These are phyloP conservation scores for Huntiella decipiens DNA, from an alignment of 2,329 filamentous ascomycete species.

Conservation along the genomic window DNA sequence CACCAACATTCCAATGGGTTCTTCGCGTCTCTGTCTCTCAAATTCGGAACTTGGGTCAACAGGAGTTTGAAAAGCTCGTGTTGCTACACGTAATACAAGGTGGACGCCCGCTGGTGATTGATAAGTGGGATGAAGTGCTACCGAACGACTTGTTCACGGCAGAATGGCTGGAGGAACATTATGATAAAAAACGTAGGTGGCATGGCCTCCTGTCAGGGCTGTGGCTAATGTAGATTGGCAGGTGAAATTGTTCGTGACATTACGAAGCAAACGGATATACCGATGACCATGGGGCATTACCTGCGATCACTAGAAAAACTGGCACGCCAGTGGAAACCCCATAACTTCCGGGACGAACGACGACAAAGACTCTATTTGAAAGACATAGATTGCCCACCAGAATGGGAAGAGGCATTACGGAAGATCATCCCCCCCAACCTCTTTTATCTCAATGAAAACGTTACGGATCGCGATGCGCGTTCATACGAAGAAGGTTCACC, in stretches of 20 bases:
- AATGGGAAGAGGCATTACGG: slow-evolving; percentile 67
- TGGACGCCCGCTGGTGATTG: slow-evolving; percentile 77
- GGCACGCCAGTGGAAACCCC: slow-evolving; percentile 59
- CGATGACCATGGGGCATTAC: slow-evolving; percentile 79
- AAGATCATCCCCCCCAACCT: slow-evolving; percentile 62
- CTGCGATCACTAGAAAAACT: slow-evolving; percentile 70
- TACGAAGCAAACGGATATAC: slow-evolving; percentile 49
- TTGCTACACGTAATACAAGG: slow-evolving; percentile 64
- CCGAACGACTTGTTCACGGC: slow-evolving; percentile 62
- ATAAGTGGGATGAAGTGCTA: slow-evolving; percentile 63
- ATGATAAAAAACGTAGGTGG: slow-evolving; percentile 55
- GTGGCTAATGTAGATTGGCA: slow-evolving; percentile 18
- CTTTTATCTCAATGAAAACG: slow-evolving; percentile 77
- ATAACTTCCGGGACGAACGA: slow-evolving; percentile 59
- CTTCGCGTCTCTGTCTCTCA: slow-evolving; percentile 60
- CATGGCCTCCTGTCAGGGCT: background rate
- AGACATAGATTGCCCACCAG: slow-evolving; percentile 81
- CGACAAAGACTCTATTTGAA: slow-evolving; percentile 86
- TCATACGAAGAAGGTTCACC: slow-evolving; percentile 13
- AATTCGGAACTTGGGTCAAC: slow-evolving; percentile 56
- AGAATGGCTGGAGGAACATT: slow-evolving; percentile 61
- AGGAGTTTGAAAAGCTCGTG: slow-evolving; percentile 72
- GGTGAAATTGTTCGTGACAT: slow-evolving; percentile 77
- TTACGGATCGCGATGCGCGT: slow-evolving; percentile 24
- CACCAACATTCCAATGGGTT: slow-evolving; percentile 73